phyloP scores from a whole-genome alignment of 2,329 filamentous ascomycete species.

The Botrytis deweyae region DNA sequence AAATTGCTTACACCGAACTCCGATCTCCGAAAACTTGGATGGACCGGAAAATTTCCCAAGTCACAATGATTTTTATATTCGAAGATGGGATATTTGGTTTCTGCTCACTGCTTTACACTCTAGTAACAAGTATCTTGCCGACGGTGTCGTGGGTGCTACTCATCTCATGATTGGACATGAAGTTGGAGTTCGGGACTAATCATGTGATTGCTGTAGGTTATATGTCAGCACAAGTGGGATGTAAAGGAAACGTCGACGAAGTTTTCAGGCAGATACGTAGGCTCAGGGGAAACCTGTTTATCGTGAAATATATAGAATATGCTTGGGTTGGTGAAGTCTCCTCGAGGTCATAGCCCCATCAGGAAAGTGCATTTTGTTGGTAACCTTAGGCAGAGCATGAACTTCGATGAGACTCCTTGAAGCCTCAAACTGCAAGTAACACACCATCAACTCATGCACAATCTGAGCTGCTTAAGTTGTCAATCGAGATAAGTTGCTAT shows the following conservation, averaged over 20 bases:
- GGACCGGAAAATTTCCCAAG: accelerated
- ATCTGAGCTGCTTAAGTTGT: neutral
- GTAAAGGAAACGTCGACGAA: neutral
- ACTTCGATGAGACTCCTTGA: neutral
- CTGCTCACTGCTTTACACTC: neutral
- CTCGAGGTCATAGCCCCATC: neutral
- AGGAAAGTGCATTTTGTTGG: neutral
- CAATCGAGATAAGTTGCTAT: neutral
- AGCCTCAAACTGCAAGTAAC: neutral
- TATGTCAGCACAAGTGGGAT: neutral
- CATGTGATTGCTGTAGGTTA: neutral
- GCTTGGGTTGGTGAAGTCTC: accelerated
- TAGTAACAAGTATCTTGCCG: neutral
- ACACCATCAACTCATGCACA: neutral
- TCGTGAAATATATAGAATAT: neutral
- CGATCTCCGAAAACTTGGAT: neutral
- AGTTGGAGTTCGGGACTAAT: neutral
- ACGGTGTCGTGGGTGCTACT: neutral
- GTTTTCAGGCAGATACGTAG: neutral
- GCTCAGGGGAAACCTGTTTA: neutral
- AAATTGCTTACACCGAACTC: neutral
- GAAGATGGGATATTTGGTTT: neutral
- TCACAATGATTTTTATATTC: neutral
- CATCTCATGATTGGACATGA: neutral
- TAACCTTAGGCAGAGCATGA: neutral